Percentiles rank a stretch among this genome's conserved stretches.
Evolutionary conservation across 2,329 filamentous ascomycete species (phyloP).

Genomic region (Fusarium sp.): DNA sequence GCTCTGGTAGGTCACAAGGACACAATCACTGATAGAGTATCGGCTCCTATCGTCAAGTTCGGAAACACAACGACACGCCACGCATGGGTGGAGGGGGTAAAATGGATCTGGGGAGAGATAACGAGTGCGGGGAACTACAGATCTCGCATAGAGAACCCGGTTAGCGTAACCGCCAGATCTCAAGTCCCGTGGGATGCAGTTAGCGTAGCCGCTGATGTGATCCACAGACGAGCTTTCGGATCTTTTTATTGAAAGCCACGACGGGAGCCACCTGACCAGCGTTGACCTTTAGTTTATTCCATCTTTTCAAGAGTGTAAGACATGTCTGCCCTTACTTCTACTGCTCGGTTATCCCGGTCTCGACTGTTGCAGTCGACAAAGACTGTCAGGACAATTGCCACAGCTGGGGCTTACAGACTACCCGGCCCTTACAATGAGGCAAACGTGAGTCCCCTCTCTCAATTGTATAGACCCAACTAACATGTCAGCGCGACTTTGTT

Average conservation of each 20-base stretch:
- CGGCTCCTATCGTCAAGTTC: not conserved
- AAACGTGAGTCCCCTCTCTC: not conserved
- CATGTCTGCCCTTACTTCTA: constrained; percentile 1
- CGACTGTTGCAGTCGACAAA: not conserved
- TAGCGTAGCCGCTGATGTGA: constrained; percentile 2
- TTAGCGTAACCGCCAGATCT: constrained; percentile 9
- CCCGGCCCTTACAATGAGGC: constrained; percentile 6
- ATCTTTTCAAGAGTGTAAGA: not conserved
- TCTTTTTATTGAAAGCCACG: not conserved
- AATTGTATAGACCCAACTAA: not conserved
- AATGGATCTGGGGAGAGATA: not conserved
- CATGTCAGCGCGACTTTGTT: constrained; percentile 8
- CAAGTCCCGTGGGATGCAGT: not conserved
- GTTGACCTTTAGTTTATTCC: not conserved
- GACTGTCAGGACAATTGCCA: constrained; percentile 5
- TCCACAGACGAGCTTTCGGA: not conserved
- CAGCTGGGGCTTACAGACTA: constrained; percentile 5
- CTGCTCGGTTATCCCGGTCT: constrained; percentile 1
- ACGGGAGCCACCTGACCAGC: not conserved
- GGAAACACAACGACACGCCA: not conserved
- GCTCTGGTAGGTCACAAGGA: constrained; percentile 5
- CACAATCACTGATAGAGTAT: not conserved
- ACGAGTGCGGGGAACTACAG: not conserved
- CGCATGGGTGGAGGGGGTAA: not conserved
- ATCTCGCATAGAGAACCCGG: not conserved